Percentiles rank a stretch among this genome's conserved stretches.
Conservation (phyloP, 2,329 filamentous ascomycete species). For the Aspergillus cejpii region DNA sequence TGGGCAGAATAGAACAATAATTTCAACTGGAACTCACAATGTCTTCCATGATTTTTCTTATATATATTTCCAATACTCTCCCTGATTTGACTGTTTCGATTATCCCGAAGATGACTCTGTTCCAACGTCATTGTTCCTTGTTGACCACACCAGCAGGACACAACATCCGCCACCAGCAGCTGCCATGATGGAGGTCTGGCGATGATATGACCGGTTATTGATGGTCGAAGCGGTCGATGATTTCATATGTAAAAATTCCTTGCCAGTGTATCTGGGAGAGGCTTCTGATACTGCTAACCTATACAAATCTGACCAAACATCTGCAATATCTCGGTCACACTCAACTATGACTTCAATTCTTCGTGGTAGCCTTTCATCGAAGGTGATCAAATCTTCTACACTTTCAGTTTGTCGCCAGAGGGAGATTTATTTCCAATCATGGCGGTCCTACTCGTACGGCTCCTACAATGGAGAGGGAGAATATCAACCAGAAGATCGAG, state of each 20-base stretch:
- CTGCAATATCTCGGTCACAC: not conserved
- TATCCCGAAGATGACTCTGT: not conserved
- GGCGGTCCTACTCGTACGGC: slow-evolving; percentile 16
- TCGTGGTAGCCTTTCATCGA: slow-evolving; percentile 1
- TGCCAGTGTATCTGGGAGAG: not conserved
- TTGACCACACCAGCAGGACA: not conserved
- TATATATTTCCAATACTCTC: no score
- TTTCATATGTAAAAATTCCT: not conserved
- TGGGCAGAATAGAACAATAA: no score
- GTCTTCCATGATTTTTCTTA: not conserved
- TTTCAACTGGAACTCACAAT: not conserved
- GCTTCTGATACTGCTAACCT: no score
- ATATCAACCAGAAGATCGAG: slow-evolving; percentile 5
- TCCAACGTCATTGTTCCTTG: slow-evolving; percentile 2
- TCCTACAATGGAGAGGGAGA: slow-evolving; percentile 17
- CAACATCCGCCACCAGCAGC: not conserved
- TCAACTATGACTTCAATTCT: slow-evolving; percentile 5
- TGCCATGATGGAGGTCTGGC: not conserved
- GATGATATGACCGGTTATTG: slow-evolving; percentile 3
- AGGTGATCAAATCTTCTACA: not conserved
- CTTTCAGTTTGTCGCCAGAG: not conserved
- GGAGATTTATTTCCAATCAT: not conserved
- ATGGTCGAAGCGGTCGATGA: not conserved
- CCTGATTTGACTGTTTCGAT: no score
- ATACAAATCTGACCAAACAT: no score